phyloP scores from a whole-genome alignment of 257 asterid species.

The Nicotiana benthamiana region DNA sequence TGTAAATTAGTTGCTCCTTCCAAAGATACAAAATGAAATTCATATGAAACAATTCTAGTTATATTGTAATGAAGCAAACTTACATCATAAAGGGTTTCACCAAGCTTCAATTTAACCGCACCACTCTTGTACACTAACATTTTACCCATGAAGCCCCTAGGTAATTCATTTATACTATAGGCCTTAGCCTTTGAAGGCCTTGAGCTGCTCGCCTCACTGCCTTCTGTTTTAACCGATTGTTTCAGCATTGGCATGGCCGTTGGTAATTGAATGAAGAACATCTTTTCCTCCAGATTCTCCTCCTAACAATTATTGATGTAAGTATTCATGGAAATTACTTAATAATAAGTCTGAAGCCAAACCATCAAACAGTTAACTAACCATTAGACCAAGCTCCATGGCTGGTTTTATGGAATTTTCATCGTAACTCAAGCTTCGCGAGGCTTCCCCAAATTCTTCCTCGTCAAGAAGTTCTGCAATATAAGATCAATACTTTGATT shows the following conservation, averaged over 20 bases:
- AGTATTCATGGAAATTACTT: background rate
- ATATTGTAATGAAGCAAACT: constrained; percentile 19
- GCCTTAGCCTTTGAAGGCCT: constrained; percentile 28
- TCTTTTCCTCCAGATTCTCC: constrained; percentile 32
- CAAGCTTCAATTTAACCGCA: constrained; percentile 76
- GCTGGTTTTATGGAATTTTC: constrained; percentile 39
- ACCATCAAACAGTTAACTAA: constrained; percentile 17
- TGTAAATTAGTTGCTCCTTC: background rate
- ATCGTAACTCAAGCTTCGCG: constrained; percentile 25
- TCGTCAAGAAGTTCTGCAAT: constrained; percentile 57
- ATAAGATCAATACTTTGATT: background rate
- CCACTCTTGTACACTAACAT: constrained; percentile 67
- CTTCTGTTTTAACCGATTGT: constrained; percentile 23
- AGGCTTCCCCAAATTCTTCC: constrained; percentile 61
- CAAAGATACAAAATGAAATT: background rate
- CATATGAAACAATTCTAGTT: background rate
- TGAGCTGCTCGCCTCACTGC: constrained; percentile 15
- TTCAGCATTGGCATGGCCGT: constrained; percentile 33
- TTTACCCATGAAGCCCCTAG: constrained; percentile 69
- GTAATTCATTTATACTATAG: constrained; percentile 32
- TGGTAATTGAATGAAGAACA: constrained; percentile 73
- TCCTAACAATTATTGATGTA: constrained; percentile 36
- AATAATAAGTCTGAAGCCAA: background rate
- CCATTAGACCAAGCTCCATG: constrained; percentile 60
- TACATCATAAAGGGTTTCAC: constrained; percentile 66